Evolutionary conservation across 768 basidiomycete genomes (phyloP).

Genomic region (Tephrocybe sp.): DNA sequence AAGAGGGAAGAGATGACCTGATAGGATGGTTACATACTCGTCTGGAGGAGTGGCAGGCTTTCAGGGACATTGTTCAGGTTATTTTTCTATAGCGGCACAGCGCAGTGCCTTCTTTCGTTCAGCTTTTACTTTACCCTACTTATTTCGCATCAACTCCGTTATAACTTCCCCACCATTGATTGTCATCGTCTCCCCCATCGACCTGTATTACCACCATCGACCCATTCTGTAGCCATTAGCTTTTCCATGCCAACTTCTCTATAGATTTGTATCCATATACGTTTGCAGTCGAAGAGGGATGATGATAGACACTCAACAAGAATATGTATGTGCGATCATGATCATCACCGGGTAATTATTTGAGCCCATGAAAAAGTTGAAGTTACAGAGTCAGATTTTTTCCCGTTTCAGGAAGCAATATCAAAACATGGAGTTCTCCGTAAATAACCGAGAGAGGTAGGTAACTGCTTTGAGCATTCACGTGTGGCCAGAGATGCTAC

Average conservation of each 20-base stretch:
- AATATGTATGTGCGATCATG: too few relatives aligned
- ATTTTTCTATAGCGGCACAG: not conserved
- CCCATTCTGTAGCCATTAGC: not conserved
- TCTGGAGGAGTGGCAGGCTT: conserved; percentile 12
- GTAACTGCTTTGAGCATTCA: too few relatives aligned
- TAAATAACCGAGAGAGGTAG: too few relatives aligned
- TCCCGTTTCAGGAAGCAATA: not conserved
- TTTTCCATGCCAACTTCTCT: too few relatives aligned
- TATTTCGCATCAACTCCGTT: not conserved
- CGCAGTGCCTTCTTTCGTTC: not conserved
- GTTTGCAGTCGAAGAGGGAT: too few relatives aligned
- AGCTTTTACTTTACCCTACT: not conserved
- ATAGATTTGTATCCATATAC: too few relatives aligned
- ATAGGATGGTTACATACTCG: conserved; percentile 26
- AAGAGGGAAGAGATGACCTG: conserved; percentile 24
- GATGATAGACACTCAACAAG: too few relatives aligned
- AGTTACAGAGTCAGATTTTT: too few relatives aligned
- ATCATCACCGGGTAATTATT: too few relatives aligned
- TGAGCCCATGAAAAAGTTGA: too few relatives aligned
- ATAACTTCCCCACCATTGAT: not conserved
- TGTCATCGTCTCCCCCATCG: not conserved
- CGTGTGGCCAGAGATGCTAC: too few relatives aligned
- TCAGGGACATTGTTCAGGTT: conserved; percentile 1
- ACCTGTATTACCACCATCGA: not conserved
- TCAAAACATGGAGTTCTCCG: not conserved